Conservation (phyloP, 2,329 filamentous ascomycete species). For the Diaporthe nobilis region DNA sequence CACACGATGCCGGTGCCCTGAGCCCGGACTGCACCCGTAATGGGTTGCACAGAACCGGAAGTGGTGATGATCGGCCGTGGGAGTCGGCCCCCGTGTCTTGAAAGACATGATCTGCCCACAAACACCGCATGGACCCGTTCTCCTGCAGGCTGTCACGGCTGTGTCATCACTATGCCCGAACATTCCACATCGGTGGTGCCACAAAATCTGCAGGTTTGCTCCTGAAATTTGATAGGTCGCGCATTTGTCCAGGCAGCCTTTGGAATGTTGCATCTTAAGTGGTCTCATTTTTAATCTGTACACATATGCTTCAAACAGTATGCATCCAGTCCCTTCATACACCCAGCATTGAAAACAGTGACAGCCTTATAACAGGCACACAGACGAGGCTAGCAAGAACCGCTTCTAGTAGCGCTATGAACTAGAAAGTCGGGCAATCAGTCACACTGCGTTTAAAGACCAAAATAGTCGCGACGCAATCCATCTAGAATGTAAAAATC, state of each 20-base stretch:
- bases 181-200: neutral
- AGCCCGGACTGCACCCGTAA: neutral
- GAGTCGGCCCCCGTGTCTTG: neutral
- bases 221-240: neutral
- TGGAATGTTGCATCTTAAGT: neutral
- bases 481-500: no score
- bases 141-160: neutral
- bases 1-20: neutral
- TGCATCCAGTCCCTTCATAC: no score
- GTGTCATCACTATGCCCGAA: neutral
- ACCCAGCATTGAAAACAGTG: no score
- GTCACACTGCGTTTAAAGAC: no score
- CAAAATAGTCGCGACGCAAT: no score
- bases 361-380: no score
- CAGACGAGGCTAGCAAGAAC: no score
- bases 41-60: neutral
- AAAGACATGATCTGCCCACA: neutral
- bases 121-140: neutral
- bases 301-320: no score
- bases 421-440: no score
- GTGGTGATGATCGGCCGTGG: neutral
- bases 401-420: no score
- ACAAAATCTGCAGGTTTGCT: constrained; percentile 22
- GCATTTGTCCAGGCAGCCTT: neutral
- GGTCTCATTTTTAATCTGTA: no score